Base-by-base conservation (phyloP, 1,284 basidiomycete species). In the Trichosporon sp. region DNA sequence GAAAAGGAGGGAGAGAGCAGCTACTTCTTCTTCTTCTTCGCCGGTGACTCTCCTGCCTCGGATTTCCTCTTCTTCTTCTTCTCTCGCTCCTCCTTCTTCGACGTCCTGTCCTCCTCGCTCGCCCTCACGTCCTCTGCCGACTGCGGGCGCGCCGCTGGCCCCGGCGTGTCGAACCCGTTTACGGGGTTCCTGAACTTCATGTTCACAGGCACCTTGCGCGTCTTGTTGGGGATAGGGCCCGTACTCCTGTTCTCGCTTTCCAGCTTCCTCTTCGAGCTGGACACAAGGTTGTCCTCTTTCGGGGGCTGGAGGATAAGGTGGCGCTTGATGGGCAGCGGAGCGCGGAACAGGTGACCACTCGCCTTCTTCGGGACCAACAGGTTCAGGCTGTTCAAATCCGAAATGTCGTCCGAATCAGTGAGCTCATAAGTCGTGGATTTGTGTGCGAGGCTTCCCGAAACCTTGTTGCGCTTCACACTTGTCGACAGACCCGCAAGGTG, bases 101-200 rank as follows among this genome's bases (percentile, higher is more conserved):
- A 14, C 37, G 31, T 37, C 21, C 56, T 32, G 38, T 67, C 48
- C 37, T 68, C 65, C 65, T 54, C 12, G 21, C 64, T n/a, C 66
- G 74, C 66, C 56, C 40, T 43, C 43, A 21, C 63, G 16, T 46
- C 64, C 12, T n/a, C 19, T 38, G 31, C 19, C 35, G 31, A 12
- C 68, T 51, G 66, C 68, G 19, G 2, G 48, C 26, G 69, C 21
- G 43, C 72, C 3, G 31, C 66, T 0, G 80, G 80, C 0, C 81
- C 81, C 2, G 78, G 76, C 0, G 81, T 81, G 56, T 77, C 73
- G 19, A 78, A 81, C 1, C 81, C 81, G 40, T 67, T 77, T 2
- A 77, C 76, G 6, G 71, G 69, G 71, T 82, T 83, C 21, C 81
- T 75, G 74, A 83, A 82, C 71, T 83, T 83, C 67, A 83, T 63